These are phyloP conservation scores for Diospyros lotus DNA, from an alignment of 148 eudicot genomes.

Conservation along the genomic window DNA sequence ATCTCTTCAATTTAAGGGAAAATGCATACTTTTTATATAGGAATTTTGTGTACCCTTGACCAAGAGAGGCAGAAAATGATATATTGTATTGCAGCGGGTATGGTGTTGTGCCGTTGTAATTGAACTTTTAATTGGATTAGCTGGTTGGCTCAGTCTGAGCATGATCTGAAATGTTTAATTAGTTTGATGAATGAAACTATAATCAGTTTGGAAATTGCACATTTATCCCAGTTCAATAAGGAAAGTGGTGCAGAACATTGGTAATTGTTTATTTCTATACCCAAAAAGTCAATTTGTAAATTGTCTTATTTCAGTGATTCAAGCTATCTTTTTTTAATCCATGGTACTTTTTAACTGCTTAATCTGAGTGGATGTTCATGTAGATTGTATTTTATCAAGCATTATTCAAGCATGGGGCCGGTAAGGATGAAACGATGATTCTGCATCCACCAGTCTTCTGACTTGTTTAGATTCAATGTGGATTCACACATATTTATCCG, in stretches of 20 bases:
- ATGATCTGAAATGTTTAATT: constrained; percentile 6
- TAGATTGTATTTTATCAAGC: no score
- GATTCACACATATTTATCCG: background rate
- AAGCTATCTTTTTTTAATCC: no score
- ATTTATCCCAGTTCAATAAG: background rate
- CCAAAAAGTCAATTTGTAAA: no score
- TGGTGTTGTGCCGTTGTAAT: background rate
- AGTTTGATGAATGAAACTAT: background rate
- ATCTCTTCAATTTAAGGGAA: no score
- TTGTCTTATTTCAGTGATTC: no score
- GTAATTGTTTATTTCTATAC: background rate
- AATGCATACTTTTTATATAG: background rate
- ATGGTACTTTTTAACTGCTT: no score
- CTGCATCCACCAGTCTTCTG: background rate
- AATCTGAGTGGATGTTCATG: no score
- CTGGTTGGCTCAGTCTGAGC: background rate
- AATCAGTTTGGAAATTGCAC: background rate
- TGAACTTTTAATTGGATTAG: background rate
- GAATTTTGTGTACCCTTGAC: background rate
- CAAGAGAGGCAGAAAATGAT: background rate
- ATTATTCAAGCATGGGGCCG: background rate
- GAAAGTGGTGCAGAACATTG: background rate
- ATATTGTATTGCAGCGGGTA: background rate
- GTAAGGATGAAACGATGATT: background rate
- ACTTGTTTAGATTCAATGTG: background rate